Conservation (phyloP, 2,329 filamentous ascomycete genomes). For the Nemania sp. region DNA sequence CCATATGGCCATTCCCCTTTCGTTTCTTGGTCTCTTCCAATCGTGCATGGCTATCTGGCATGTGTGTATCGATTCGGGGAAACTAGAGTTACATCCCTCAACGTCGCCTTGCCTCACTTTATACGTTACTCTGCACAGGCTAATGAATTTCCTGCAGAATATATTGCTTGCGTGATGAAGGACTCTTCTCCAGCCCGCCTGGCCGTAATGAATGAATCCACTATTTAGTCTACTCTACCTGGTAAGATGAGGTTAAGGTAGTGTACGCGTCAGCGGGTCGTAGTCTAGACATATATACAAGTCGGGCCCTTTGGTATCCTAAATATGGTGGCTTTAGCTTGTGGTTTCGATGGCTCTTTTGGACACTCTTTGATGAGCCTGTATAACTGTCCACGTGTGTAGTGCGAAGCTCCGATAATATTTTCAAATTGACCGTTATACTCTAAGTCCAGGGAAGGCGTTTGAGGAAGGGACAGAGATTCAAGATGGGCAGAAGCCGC, state of each 20-base stretch:
- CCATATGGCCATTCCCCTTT: slow-evolving; percentile 22
- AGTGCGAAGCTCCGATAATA: slow-evolving; percentile 4
- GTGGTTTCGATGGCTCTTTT: neutral
- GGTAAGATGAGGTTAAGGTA: slow-evolving; percentile 31
- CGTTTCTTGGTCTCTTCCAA: slow-evolving; percentile 22
- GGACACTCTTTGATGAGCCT: neutral
- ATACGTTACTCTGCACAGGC: slow-evolving; percentile 35
- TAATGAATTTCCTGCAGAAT: slow-evolving; percentile 37
- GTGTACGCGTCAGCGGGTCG: slow-evolving; percentile 13
- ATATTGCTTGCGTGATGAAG: slow-evolving; percentile 33
- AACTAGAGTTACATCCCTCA: slow-evolving; percentile 28
- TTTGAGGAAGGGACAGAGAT: neutral
- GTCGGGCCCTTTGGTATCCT: neutral
- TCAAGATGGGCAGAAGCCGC: slow-evolving; percentile 40
- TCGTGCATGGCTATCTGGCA: neutral
- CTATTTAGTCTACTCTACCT: slow-evolving; percentile 5
- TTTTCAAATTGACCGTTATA: slow-evolving; percentile 5
- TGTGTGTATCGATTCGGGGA: slow-evolving; percentile 21
- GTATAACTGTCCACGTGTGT: neutral
- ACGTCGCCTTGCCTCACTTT: slow-evolving; percentile 19
- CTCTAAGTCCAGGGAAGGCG: neutral
- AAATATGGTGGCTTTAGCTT: neutral
- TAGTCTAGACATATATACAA: slow-evolving; percentile 17
- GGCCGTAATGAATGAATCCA: slow-evolving; percentile 17
- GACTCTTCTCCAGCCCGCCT: slow-evolving; percentile 11